These are phyloP conservation scores for Canavalia ensiformis DNA, from an alignment of 306 rosid genomes.

Conservation along the genomic window DNA sequence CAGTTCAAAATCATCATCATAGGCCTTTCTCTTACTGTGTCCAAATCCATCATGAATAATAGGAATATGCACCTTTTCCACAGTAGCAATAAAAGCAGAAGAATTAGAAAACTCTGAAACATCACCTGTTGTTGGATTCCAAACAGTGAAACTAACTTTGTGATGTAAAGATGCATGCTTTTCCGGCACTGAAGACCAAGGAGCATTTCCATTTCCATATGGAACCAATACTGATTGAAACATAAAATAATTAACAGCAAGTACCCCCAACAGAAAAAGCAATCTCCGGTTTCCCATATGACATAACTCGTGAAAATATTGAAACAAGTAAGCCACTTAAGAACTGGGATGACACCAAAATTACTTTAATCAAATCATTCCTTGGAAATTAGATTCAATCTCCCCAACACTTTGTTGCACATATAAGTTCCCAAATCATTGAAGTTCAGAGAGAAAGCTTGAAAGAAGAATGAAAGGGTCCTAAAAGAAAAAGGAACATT, in stretches of 20 bases:
- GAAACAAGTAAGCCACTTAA: conserved; percentile 53
- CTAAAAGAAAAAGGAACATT: conserved; percentile 21
- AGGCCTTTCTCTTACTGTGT: background rate
- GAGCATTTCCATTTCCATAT: conserved; percentile 70
- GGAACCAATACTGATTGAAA: conserved; percentile 84
- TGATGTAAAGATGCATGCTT: conserved; percentile 29
- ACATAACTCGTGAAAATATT: conserved; percentile 52
- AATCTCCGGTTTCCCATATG: conserved; percentile 61
- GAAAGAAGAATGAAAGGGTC: conserved; percentile 35
- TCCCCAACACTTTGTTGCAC: conserved; percentile 43
- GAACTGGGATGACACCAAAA: conserved; percentile 38
- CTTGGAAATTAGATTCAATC: conserved; percentile 44
- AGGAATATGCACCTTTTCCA: conserved; percentile 37
- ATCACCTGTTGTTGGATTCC: conserved; percentile 59
- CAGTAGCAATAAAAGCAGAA: conserved; percentile 47
- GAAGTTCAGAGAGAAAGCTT: conserved; percentile 37
- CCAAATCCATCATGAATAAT: conserved; percentile 46
- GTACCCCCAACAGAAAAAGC: conserved; percentile 65
- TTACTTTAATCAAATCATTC: conserved; percentile 31
- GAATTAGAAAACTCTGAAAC: conserved; percentile 52
- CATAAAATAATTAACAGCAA: conserved; percentile 68
- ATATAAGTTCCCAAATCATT: conserved; percentile 37
- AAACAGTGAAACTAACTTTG: conserved; percentile 46
- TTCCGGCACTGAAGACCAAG: conserved; percentile 65
- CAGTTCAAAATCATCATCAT: conserved; percentile 42